Evolutionary conservation across 306 rosid genomes (phyloP).

Genomic region (Glycine soja): DNA sequence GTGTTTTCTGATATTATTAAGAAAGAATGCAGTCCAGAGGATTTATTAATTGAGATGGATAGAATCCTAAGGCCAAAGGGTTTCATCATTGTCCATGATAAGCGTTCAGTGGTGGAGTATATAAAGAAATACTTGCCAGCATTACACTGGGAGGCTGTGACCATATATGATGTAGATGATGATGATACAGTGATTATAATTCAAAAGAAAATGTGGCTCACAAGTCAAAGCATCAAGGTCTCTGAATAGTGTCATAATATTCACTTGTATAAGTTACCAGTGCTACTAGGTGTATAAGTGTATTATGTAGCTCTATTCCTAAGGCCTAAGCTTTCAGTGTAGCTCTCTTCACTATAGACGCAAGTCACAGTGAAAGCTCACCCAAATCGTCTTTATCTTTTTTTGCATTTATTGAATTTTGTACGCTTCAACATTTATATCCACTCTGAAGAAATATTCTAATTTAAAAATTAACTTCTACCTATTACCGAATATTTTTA

Average conservation of each 20-base stretch:
- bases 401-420: slow-evolving; percentile 18
- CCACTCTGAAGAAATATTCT: not conserved
- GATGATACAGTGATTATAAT: slow-evolving; percentile 53
- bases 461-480: slow-evolving; percentile 11
- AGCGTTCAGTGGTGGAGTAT: slow-evolving; percentile 61
- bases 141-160: slow-evolving; percentile 78
- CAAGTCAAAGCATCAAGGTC: slow-evolving; percentile 49
- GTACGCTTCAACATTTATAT: not conserved
- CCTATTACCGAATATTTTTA: not conserved
- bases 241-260: not conserved
- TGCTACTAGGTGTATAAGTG: not conserved
- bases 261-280: not conserved
- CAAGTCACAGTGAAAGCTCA: slow-evolving; percentile 40
- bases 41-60: slow-evolving; percentile 80
- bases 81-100: slow-evolving; percentile 70
- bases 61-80: slow-evolving; percentile 79
- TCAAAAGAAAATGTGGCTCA: slow-evolving; percentile 80
- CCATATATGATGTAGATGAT: slow-evolving; percentile 48
- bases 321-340: slow-evolving; percentile 12
- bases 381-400: not conserved
- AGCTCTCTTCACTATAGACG: slow-evolving; percentile 32
- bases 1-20: slow-evolving; percentile 69
- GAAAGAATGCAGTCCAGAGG: slow-evolving; percentile 72
- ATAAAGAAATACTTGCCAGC: slow-evolving; percentile 60
- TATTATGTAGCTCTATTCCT: not conserved